Percentiles rank a stretch among this genome's conserved stretches.
Conservation (phyloP, 371 early-diverging fungal species). For the Fennellomyces sp. region DNA sequence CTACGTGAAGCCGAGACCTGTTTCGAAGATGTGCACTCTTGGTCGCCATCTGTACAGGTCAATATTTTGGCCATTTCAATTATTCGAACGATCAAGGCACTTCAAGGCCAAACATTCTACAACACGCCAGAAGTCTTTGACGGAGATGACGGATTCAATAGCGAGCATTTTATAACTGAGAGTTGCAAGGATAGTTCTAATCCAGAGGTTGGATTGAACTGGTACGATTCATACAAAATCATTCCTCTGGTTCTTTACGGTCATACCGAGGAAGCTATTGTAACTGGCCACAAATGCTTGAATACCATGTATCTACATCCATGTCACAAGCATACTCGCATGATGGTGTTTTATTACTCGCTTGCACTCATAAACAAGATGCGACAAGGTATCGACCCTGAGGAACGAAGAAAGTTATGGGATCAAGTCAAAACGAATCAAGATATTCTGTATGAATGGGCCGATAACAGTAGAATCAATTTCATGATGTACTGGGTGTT, state of each 20-base stretch:
- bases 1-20: slow-evolving; percentile 34
- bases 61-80: slow-evolving; percentile 40
- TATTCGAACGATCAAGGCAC: slow-evolving; percentile 39
- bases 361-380: slow-evolving; percentile 38
- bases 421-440: slow-evolving; percentile 33
- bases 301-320: slow-evolving; percentile 36
- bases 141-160: slow-evolving; percentile 47
- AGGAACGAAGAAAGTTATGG: slow-evolving; percentile 16
- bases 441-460: slow-evolving; percentile 28
- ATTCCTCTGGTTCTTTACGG: slow-evolving; percentile 44
- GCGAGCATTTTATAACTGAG: slow-evolving; percentile 38
- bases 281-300: slow-evolving; percentile 29
- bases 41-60: slow-evolving; percentile 39
- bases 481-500: slow-evolving; percentile 37
- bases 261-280: slow-evolving; percentile 36
- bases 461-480: slow-evolving; percentile 25
- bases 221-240: slow-evolving; percentile 44
- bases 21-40: slow-evolving; percentile 37
- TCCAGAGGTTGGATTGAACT: slow-evolving; percentile 32
- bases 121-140: slow-evolving; percentile 32
- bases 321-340: slow-evolving; percentile 38
- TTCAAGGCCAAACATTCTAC: slow-evolving; percentile 41
- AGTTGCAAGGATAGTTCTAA: slow-evolving; percentile 36
- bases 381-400: slow-evolving; percentile 6
- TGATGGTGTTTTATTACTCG: slow-evolving; percentile 31